These are phyloP conservation scores for Calophaca sinica DNA, from an alignment of 306 rosid genomes.

Conservation along the genomic window DNA sequence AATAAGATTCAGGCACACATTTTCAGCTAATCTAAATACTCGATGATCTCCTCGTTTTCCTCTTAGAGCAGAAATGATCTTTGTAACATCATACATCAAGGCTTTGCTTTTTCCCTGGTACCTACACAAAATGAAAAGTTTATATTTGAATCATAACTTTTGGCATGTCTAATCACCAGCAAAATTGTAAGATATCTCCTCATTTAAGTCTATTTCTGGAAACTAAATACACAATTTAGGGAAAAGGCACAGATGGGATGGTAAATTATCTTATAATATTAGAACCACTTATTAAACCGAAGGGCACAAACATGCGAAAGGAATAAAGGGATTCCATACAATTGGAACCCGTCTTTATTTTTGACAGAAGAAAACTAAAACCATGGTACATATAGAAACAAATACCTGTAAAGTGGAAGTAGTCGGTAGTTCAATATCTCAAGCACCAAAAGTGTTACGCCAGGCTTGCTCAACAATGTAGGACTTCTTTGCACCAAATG, in stretches of 20 bases:
- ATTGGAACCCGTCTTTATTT: conserved; percentile 1
- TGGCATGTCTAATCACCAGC: conserved; percentile 21
- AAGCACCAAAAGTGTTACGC: conserved; percentile 91
- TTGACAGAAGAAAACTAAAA: not conserved
- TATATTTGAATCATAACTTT: conserved; percentile 32
- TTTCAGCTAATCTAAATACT: conserved; percentile 94
- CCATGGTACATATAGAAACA: conserved; percentile 33
- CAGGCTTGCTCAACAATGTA: conserved; percentile 88
- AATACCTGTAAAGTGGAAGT: conserved; percentile 96
- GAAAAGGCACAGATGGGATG: conserved; percentile 23
- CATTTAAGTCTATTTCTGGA: conserved; percentile 29
- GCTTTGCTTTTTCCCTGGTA: conserved; percentile 94
- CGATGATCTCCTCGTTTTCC: conserved; percentile 96
- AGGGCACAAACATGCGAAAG: not conserved
- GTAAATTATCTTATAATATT: conserved; percentile 15
- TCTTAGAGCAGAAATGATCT: conserved; percentile 85
- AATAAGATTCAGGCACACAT: conserved; percentile 93
- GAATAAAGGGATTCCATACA: conserved; percentile 6
- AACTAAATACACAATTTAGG: conserved; percentile 31
- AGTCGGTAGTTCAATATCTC: conserved; percentile 96
- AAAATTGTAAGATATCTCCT: conserved; percentile 19
- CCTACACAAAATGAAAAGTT: conserved; percentile 58
- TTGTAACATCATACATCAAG: conserved; percentile 97
- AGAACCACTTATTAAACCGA: conserved; percentile 13
- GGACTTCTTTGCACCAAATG: conserved; percentile 86